These are phyloP conservation scores for Colletotrichum higginsianum DNA, from an alignment of 2,329 filamentous ascomycete species.

Conservation along the genomic window DNA sequence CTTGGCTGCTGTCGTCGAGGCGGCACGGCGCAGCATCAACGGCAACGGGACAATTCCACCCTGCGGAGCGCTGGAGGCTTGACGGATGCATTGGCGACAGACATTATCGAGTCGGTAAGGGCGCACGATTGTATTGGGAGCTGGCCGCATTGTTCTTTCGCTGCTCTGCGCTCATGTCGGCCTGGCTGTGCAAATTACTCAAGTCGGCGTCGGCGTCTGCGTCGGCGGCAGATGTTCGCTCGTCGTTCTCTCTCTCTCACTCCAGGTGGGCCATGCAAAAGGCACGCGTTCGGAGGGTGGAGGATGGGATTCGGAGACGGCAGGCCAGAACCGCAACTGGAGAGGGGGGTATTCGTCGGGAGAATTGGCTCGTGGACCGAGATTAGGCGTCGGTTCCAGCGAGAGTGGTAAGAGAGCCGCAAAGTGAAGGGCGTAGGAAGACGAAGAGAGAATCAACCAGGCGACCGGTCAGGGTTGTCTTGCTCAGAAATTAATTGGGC, in stretches of 20 bases:
- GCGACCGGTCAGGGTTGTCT: constrained; percentile 5
- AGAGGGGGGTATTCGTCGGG: neutral
- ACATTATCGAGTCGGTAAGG: constrained; percentile 36
- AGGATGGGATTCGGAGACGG: neutral
- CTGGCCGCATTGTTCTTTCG: constrained; percentile 42
- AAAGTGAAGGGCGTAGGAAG: constrained; percentile 2
- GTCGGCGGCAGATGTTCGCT: constrained; percentile 12
- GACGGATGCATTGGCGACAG: constrained; percentile 38
- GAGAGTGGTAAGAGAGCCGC: neutral
- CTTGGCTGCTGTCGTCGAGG: constrained; percentile 36
- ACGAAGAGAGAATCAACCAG: constrained; percentile 18
- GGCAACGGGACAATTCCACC: constrained; percentile 3
- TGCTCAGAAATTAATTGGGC: constrained; percentile 26
- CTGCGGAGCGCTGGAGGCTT: constrained; percentile 14
- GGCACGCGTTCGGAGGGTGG: neutral
- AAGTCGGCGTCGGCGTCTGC: constrained; percentile 16
- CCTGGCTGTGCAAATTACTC: neutral
- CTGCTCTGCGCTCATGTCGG: constrained; percentile 42
- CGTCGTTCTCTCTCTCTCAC: constrained; percentile 3
- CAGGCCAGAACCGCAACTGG: neutral
- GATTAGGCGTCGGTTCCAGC: constrained; percentile 2
- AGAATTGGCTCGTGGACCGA: constrained; percentile 13
- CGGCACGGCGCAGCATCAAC: constrained; percentile 21
- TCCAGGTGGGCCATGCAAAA: constrained; percentile 10
- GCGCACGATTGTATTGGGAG: constrained; percentile 39